These are phyloP conservation scores for Pistacia atlantica DNA, from an alignment of 345 rosid species.

Conservation along the genomic window DNA sequence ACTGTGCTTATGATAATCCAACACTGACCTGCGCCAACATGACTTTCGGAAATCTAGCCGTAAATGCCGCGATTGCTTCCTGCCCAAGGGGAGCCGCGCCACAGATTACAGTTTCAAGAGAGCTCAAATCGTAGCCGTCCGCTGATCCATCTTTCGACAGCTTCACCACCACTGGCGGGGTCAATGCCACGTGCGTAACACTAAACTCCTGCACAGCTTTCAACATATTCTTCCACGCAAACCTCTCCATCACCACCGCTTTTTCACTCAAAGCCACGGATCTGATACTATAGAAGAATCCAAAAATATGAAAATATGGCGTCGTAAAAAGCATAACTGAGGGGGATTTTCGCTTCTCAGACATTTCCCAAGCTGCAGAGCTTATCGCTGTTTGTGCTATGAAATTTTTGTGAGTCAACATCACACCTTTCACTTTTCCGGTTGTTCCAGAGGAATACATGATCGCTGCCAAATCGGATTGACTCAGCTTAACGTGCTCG, in stretches of 20 bases:
- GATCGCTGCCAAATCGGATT: constrained; percentile 36
- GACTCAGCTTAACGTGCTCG: constrained; percentile 19
- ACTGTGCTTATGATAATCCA: neutral
- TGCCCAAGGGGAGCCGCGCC: constrained; percentile 41
- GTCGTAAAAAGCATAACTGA: constrained; percentile 21
- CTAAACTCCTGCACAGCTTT: constrained; percentile 25
- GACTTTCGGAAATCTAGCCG: constrained; percentile 22
- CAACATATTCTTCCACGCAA: constrained; percentile 30
- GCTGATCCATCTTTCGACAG: constrained; percentile 16
- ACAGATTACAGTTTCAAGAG: constrained; percentile 11
- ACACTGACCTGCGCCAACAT: constrained; percentile 24
- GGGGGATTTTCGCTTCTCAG: constrained; percentile 9
- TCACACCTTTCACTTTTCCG: constrained; percentile 42
- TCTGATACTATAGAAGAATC: constrained; percentile 24
- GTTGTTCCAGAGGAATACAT: constrained; percentile 46
- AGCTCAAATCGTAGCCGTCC: constrained; percentile 25
- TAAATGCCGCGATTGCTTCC: constrained; percentile 27
- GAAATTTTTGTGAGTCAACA: constrained; percentile 39
- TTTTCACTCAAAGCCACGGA: constrained; percentile 30
- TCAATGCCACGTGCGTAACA: constrained; percentile 25
- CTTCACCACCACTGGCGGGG: constrained; percentile 33
- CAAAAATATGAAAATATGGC: constrained; percentile 34
- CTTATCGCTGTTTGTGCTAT: constrained; percentile 7
- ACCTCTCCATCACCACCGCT: constrained; percentile 36
- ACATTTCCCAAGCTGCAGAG: neutral